Percentiles rank a stretch among this genome's conserved stretches.
Evolutionary conservation across 1,139 yeast species (phyloP).

Genomic region (Pichia cactophila): DNA sequence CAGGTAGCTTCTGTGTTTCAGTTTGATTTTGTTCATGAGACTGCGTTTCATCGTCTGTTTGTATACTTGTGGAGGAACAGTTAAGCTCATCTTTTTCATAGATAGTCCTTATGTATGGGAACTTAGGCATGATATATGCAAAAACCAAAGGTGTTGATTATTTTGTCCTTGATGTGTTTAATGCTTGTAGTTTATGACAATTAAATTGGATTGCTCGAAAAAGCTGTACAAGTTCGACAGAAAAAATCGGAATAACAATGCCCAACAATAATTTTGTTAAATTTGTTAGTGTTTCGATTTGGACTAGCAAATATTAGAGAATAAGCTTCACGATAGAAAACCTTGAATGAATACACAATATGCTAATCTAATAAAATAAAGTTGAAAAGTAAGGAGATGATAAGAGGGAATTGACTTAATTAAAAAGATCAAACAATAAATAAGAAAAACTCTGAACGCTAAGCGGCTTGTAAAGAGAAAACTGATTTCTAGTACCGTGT

Average conservation of each 20-base stretch:
- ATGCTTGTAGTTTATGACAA: neutral
- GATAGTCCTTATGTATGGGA: neutral
- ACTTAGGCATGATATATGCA: neutral
- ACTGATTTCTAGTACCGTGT: too few species aligned
- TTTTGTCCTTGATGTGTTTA: too few species aligned
- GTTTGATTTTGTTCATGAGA: neutral
- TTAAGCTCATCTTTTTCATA: neutral
- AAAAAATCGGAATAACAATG: neutral
- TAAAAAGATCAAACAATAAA: too few species aligned
- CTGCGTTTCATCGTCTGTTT: neutral
- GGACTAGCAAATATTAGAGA: too few species aligned
- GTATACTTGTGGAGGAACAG: neutral
- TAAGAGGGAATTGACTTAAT: neutral
- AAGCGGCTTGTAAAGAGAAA: too few species aligned
- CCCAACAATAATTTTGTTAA: neutral
- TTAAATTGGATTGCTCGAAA: neutral
- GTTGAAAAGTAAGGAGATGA: neutral
- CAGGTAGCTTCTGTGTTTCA: neutral
- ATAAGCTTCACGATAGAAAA: too few species aligned
- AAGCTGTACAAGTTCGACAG: neutral
- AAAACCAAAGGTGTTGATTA: too few species aligned
- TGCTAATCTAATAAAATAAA: too few species aligned
- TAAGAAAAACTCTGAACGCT: too few species aligned
- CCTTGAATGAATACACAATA: too few species aligned
- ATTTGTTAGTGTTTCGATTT: too few species aligned